Evolutionary conservation across 2,329 filamentous ascomycete species (phyloP), one percentile per base, ranked within the genome.

Genomic region (Neofusicoccum laricinum): DNA sequence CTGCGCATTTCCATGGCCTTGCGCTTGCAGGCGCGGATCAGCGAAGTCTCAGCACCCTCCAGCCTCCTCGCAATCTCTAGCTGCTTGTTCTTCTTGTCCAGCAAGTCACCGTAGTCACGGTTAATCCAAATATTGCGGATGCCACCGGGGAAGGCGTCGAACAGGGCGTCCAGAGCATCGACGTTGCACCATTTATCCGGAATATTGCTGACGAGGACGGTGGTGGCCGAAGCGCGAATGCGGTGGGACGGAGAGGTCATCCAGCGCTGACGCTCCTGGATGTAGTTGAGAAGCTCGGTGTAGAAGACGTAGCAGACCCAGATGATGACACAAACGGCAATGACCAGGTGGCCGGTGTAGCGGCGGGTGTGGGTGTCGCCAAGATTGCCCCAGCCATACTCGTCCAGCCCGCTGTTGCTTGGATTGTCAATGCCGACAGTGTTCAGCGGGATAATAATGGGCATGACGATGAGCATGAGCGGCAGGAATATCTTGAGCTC

Each of bases 51-150:
- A 1, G 94, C 94, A 8, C 78, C 78, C 73, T 99, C 95, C 0
- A 99, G 85, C 64, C 82, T 80, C 46, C 83, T 76, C 51, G 94
- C 92, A 14, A 97, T 80, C 8, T 84, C 79, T 66, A 93, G 87
- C 49, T 95, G 86, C 67, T 87, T 80, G 55, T 91, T 85, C 50
- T 98, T 90, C 74, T 98, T 98, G 66, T 93, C 90, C 51, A 91
- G 85, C 11, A 99, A 84, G 8, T 89, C 85, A 48, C 93, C 91
- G 69, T 92, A 89, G 73, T 99, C 91, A 66, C 94, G 87, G 66
- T 97, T 99, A 70, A 99, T 88, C 93, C 94, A 99, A 51, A 99
- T 91, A 69, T 98, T 98, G 66, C 92, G 87, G 72, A 99, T 90
- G 34, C 95, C 95, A 19, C 95, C 95, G 0, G 95, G 95, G 70